Evolutionary conservation across 2,329 filamentous ascomycete species (phyloP).

Genomic region (Exophiala spinifera): DNA sequence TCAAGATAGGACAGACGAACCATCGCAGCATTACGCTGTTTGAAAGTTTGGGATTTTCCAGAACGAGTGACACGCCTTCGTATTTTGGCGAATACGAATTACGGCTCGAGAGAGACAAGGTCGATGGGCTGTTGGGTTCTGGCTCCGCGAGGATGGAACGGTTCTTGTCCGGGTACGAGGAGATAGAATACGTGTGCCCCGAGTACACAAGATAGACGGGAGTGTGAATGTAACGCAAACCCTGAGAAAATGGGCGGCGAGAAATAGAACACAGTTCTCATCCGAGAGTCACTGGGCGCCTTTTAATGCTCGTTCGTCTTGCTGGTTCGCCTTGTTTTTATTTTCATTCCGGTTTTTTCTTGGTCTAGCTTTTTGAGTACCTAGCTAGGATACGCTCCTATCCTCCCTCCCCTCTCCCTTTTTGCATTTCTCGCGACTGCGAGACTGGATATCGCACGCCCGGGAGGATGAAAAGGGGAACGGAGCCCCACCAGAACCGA

Average conservation of each 20-base stretch:
- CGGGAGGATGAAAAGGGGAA: too few species aligned
- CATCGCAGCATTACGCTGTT: slow-evolving; percentile 58
- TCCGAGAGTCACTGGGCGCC: too few species aligned
- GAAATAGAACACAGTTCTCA: too few species aligned
- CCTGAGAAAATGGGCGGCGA: too few species aligned
- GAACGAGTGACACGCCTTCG: slow-evolving; percentile 51
- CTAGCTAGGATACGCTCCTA: too few species aligned
- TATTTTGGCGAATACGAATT: slow-evolving; percentile 69
- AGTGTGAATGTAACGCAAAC: too few species aligned
- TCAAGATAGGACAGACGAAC: slow-evolving; percentile 61
- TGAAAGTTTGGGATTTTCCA: slow-evolving; percentile 57
- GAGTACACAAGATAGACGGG: too few species aligned
- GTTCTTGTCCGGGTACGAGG: slow-evolving; percentile 33
- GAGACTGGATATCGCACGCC: too few species aligned
- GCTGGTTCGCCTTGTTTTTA: not conserved
- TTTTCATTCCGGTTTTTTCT: not conserved
- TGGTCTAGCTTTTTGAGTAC: not conserved
- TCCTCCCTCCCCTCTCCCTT: not conserved
- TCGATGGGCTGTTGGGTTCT: slow-evolving; percentile 32
- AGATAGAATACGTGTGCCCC: slow-evolving; percentile 36
- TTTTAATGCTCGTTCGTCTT: too few species aligned
- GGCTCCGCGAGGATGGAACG: slow-evolving; percentile 29
- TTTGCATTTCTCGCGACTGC: not conserved
- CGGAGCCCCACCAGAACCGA: too few species aligned
- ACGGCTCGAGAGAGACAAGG: slow-evolving; percentile 33